phyloP scores from a whole-genome alignment of 768 basidiomycete genomes.

The Mycena floridula region DNA sequence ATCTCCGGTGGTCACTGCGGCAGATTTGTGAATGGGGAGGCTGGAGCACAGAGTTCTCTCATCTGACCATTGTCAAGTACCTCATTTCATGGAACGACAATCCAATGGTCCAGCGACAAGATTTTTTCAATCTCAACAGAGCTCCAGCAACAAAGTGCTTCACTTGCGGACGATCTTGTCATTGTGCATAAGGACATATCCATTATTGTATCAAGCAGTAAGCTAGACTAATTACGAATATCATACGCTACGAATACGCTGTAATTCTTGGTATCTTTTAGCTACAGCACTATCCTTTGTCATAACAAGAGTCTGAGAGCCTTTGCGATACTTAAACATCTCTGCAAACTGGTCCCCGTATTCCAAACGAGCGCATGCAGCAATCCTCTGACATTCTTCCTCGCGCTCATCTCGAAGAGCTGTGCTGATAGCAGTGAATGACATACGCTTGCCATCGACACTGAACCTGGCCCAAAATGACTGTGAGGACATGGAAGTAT shows the following conservation, averaged over 20 bases:
- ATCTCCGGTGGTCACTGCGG: conserved; percentile 26
- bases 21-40: conserved; percentile 42
- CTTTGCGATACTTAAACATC: conserved; percentile 13
- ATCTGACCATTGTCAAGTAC: conserved; percentile 35
- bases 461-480: conserved; percentile 14
- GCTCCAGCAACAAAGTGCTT: conserved; percentile 16
- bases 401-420: neutral
- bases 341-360: conserved; percentile 10
- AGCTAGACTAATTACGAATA: neutral
- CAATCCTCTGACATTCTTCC: neutral
- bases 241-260: neutral
- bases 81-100: conserved; percentile 35
- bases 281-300: conserved; percentile 9
- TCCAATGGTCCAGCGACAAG: conserved; percentile 22
- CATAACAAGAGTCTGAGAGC: conserved; percentile 6
- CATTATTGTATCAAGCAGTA: conserved; percentile 1
- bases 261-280: conserved; percentile 4
- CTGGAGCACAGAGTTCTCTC: conserved; percentile 34
- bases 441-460: neutral
- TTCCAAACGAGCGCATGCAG: conserved; percentile 5
- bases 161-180: conserved; percentile 24
- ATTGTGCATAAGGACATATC: conserved; percentile 15
- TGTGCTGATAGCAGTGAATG: neutral
- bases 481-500: conserved; percentile 4
- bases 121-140: conserved; percentile 29